Conservation (phyloP, 371 early-diverging fungal genomes). For the Circinella umbellata region DNA sequence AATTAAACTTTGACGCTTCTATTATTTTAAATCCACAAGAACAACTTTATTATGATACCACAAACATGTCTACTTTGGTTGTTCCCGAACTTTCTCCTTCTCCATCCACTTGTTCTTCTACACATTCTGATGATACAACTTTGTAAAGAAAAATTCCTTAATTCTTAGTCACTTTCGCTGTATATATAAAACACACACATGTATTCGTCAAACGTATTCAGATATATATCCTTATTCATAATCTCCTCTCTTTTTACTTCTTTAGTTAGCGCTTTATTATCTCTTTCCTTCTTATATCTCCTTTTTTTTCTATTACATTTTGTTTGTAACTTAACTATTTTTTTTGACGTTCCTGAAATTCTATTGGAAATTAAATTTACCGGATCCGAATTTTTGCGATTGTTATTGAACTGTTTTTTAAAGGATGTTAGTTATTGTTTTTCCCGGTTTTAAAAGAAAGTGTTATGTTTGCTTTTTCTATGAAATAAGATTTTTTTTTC, state of each 20-base stretch:
- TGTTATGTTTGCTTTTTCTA: too few relatives aligned
- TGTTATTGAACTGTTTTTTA: too few relatives aligned
- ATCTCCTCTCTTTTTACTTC: neutral
- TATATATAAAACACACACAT: neutral
- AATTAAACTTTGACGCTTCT: constrained; percentile 14
- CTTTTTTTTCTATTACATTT: neutral
- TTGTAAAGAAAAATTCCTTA: neutral
- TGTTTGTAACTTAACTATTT: neutral
- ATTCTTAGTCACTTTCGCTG: neutral
- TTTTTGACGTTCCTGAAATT: neutral
- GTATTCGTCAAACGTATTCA: neutral
- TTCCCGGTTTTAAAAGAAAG: too few relatives aligned
- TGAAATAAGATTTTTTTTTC: neutral
- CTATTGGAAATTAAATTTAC: neutral
- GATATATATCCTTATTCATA: neutral
- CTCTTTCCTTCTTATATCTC: neutral
- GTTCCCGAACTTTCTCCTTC: neutral
- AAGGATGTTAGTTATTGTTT: too few relatives aligned
- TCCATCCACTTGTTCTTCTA: neutral
- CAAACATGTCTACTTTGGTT: neutral
- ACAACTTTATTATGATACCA: neutral
- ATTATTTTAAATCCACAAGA: constrained; percentile 3
- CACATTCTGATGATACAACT: neutral
- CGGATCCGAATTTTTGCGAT: neutral
- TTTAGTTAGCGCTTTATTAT: neutral